A percentile compares a stretch with the other conserved stretches of the same genome.
phyloP scores from a whole-genome alignment of 2,329 filamentous ascomycete genomes.

The Fusarium miscanthi region DNA sequence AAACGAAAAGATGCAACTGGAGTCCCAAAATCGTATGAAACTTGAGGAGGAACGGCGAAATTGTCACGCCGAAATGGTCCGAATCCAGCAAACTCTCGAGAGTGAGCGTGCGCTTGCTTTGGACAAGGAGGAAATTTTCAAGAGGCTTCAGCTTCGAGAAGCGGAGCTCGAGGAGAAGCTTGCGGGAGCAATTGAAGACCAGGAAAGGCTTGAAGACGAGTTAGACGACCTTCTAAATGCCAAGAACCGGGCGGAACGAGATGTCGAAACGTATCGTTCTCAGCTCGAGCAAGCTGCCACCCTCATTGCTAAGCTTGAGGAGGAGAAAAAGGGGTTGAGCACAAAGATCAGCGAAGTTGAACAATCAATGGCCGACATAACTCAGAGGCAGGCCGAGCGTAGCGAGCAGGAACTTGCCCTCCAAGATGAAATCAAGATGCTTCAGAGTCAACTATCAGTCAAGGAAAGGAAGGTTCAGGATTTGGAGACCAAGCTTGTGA shows the following conservation, averaged over 20 bases:
- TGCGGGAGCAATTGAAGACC: constrained; percentile 89
- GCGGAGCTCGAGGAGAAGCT: constrained; percentile 93
- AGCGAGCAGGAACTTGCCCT: constrained; percentile 81
- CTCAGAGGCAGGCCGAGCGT: constrained; percentile 76
- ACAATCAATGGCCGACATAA: constrained; percentile 74
- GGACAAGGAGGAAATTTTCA: constrained; percentile 99
- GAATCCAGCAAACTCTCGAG: constrained; percentile 93
- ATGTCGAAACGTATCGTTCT: constrained; percentile 79
- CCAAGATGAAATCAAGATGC: constrained; percentile 86
- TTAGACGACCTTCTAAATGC: constrained; percentile 88
- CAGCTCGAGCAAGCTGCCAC: constrained; percentile 93
- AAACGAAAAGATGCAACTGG: constrained; percentile 83
- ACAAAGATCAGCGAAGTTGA: constrained; percentile 77
- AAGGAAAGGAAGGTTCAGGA: constrained; percentile 93
- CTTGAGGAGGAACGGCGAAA: constrained; percentile 92
- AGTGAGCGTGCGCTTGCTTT: constrained; percentile 94
- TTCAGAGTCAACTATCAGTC: constrained; percentile 87
- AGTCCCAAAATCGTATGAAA: constrained; percentile 78
- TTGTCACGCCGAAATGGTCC: constrained; percentile 85
- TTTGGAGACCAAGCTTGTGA: constrained; percentile 83
- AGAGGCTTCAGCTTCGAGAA: constrained; percentile 92
- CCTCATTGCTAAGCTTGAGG: constrained; percentile 86
- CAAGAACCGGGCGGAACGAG: constrained; percentile 88
- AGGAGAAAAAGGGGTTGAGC: constrained; percentile 82
- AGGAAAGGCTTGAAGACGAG: constrained; percentile 93